phyloP scores from a whole-genome alignment of 495 filamentous ascomycete genomes.

The Daldinia caldariorum region DNA sequence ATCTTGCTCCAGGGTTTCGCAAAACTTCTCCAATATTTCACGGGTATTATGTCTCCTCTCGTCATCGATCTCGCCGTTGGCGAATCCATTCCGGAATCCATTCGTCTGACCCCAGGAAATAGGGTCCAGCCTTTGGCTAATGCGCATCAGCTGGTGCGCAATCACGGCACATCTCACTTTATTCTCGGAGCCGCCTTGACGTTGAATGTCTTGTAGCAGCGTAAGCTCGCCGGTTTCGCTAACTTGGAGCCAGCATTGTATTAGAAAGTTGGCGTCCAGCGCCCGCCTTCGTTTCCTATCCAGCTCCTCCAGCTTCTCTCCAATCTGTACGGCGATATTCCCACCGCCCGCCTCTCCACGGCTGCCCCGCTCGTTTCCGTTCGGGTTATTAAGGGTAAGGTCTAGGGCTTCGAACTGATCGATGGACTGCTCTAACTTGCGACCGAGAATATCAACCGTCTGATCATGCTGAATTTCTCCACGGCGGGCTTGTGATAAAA shows the following conservation, averaged over 20 bases:
- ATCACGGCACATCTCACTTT: constrained; percentile 91
- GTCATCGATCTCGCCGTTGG: constrained; percentile 55
- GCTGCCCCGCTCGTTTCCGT: constrained; percentile 55
- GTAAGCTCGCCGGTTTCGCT: constrained; percentile 83
- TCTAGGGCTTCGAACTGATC: constrained; percentile 91
- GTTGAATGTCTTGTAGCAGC: constrained; percentile 80
- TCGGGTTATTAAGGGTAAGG: constrained; percentile 70
- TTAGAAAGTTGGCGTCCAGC: constrained; percentile 90
- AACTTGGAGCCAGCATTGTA: constrained; percentile 95
- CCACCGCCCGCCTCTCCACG: constrained; percentile 75
- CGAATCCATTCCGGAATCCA: constrained; percentile 64
- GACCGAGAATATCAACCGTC: constrained; percentile 82
- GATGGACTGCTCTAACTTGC: constrained; percentile 90
- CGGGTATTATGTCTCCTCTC: constrained; percentile 71
- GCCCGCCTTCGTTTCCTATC: constrained; percentile 91
- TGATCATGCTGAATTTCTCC: constrained; percentile 92
- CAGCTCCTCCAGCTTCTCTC: constrained; percentile 89
- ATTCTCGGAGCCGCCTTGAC: constrained; percentile 81
- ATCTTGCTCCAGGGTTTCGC: constrained; percentile 94
- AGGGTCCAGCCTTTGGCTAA: constrained; percentile 84
- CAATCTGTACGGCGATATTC: constrained; percentile 92
- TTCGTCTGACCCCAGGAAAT: constrained; percentile 72
- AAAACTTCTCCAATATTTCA: constrained; percentile 96
- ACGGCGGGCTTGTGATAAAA: constrained; percentile 85
- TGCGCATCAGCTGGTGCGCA: constrained; percentile 85